phyloP scores from a whole-genome alignment of 148 eudicot genomes.

The Rhododendron molle region DNA sequence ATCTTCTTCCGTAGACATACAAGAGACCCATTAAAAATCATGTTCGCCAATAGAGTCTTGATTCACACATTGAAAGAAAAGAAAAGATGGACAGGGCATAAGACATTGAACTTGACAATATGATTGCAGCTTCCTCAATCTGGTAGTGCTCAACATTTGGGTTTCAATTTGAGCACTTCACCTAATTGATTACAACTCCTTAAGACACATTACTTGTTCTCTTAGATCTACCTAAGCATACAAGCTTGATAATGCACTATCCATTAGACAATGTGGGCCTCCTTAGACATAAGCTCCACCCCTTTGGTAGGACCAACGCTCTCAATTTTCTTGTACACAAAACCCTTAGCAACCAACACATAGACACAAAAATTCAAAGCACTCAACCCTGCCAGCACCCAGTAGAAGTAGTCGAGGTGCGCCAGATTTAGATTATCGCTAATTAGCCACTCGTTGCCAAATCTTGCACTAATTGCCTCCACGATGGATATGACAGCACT shows the following conservation, averaged over 20 bases:
- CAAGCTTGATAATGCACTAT: background rate
- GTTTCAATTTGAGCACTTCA: background rate
- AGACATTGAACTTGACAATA: background rate
- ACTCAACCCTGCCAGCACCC: constrained; percentile 56
- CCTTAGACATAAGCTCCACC: background rate
- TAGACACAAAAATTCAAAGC: constrained; percentile 37
- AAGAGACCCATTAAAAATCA: background rate
- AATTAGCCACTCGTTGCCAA: constrained; percentile 42
- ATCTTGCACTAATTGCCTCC: constrained; percentile 31
- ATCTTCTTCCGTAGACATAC: background rate
- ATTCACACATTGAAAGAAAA: background rate
- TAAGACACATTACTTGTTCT: background rate
- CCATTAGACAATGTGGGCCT: background rate
- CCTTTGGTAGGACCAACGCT: background rate
- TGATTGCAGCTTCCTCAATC: background rate
- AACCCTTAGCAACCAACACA: constrained; percentile 36
- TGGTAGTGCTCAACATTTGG: background rate
- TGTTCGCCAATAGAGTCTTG: background rate
- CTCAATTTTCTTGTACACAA: constrained; percentile 42
- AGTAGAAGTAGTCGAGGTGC: constrained; percentile 48
- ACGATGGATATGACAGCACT: constrained; percentile 40
- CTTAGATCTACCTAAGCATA: background rate
- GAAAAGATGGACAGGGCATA: background rate
- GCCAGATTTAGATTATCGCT: constrained; percentile 44
- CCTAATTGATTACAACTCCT: background rate